A percentile compares a stretch with the other conserved stretches of the same genome.
Conservation (phyloP, 192 early-diverging fungal species). For the Podila clonocystis region DNA sequence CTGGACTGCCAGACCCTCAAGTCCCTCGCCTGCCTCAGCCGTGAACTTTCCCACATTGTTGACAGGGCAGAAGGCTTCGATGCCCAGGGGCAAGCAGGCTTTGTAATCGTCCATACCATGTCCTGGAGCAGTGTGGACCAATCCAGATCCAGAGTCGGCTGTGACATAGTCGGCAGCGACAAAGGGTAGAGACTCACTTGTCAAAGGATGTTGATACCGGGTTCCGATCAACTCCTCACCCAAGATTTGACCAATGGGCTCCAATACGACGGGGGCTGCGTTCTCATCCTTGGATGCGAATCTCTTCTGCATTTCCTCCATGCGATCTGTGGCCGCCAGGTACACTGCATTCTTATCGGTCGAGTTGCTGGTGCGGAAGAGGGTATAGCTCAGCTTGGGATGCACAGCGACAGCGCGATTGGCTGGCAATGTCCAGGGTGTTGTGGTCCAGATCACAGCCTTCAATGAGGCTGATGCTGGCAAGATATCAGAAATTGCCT, state of each 20-base stretch:
- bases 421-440: constrained; percentile 84
- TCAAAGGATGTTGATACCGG: constrained; percentile 66
- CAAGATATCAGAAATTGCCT: constrained; percentile 13
- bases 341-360: constrained; percentile 25
- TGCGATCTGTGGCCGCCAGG: constrained; percentile 56
- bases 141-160: constrained; percentile 73
- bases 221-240: constrained; percentile 66
- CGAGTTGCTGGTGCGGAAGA: constrained; percentile 45
- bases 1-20: constrained; percentile 72
- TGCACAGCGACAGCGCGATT: constrained; percentile 78
- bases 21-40: constrained; percentile 64
- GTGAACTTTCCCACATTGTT: constrained; percentile 76
- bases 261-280: constrained; percentile 14
- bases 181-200: constrained; percentile 58
- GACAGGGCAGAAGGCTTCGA: constrained; percentile 76
- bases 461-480: constrained; percentile 29
- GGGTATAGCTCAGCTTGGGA: constrained; percentile 67
- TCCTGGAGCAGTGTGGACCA: constrained; percentile 86
- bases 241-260: constrained; percentile 26
- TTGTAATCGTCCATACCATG: constrained; percentile 90
- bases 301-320: constrained; percentile 49
- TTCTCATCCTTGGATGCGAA: constrained; percentile 14
- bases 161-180: constrained; percentile 74
- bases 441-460: constrained; percentile 81
- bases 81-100: constrained; percentile 59